Conservation (phyloP, 129 eudicot genomes). For the Arctium minus region DNA sequence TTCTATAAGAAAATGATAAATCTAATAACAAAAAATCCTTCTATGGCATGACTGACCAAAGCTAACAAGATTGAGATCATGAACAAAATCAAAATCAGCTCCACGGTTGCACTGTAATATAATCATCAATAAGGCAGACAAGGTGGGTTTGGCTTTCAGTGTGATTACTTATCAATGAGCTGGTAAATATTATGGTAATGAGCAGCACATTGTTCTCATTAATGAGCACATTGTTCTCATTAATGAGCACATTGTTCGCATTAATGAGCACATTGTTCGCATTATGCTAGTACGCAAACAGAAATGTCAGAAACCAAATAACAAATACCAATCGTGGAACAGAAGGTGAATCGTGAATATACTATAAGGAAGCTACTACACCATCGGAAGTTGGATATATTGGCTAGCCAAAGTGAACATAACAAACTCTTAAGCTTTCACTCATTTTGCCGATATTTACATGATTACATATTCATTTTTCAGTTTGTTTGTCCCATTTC, state of each 20-base stretch:
- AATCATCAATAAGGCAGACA: no score
- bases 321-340: neutral
- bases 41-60: no score
- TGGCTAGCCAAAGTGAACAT: neutral
- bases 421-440: neutral
- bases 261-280: neutral
- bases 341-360: neutral
- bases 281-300: no score
- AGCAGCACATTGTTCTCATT: neutral
- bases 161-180: neutral
- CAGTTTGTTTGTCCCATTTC: neutral
- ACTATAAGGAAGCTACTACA: neutral
- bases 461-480: no score
- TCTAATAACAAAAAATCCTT: neutral
- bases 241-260: neutral
- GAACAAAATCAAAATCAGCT: no score
- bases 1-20: neutral
- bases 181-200: neutral
- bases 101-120: neutral
- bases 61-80: no score
- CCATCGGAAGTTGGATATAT: neutral
- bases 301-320: neutral
- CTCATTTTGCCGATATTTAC: neutral
- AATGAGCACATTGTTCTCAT: neutral
- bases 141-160: neutral